Base-by-base conservation (phyloP, 495 filamentous ascomycete genomes). In the Choiromyces venosus region DNA sequence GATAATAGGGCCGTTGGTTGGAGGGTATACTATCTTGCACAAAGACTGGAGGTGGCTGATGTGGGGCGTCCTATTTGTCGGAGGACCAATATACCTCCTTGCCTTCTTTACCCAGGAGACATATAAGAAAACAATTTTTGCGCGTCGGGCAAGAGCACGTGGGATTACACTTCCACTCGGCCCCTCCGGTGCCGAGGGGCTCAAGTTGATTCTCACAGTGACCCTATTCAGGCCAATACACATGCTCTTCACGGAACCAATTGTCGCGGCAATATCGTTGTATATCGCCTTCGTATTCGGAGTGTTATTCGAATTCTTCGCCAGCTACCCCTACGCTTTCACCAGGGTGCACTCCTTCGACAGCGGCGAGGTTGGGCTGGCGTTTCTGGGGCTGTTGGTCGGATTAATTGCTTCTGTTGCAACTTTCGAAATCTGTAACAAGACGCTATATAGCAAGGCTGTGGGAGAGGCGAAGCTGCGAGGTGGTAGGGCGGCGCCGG, bases 171-270 rank as follows among this genome's bases (percentile, higher is more conserved):
- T 79, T 0, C 83, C 83, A 25, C 75, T 81, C 2, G 70, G 73
- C 2, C 78, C 82, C 16, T 77, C 83, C 14, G 78, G 81, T 0
- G 36, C 73, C 37, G 80, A 79, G 4, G 81, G 83, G 25, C 33
- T 86, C 12, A 85, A 83, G 38, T 73, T 83, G 12, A 82, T 89
- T 21, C 74, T 87, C 46, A 86, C 85, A 0, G 82, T 87, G 14
- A 86, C 86, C 16, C 78, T 91, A 3, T 29, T 88, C 37, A 85
- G 88, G 6, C 90, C 90, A 0, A 19, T 90, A 0, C 82, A 85
- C 44, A 91, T 92, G 90, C 84, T 91, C 35, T 69, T 87, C 19
- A 86, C 83, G 0, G 90, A 91, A 78, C 88, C 90, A 4, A 89
- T 91, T 65, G 89, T 91, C 33, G 76, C 82, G 14, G 86, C 88